phyloP scores from a whole-genome alignment of 768 basidiomycete genomes.

The Termitomyces bulborhizus region DNA sequence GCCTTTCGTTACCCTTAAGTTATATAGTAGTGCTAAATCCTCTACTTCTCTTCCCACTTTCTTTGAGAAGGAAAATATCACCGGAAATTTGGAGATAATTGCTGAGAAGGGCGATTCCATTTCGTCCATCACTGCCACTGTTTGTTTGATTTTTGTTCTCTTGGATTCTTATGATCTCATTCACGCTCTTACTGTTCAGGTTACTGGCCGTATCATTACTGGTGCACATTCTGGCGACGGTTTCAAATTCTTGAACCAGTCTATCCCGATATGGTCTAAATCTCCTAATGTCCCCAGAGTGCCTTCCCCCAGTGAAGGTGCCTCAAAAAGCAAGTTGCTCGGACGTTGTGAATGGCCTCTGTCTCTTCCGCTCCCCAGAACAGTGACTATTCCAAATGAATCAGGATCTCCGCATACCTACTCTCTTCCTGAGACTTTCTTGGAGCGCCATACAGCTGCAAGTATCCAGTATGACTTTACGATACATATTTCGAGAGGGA shows the following conservation, averaged over 20 bases:
- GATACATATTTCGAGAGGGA: conserved; percentile 39
- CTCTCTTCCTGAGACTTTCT: conserved; percentile 46
- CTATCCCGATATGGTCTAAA: conserved; percentile 44
- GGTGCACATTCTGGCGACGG: conserved; percentile 36
- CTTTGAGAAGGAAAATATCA: conserved; percentile 50
- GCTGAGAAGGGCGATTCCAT: conserved; percentile 49
- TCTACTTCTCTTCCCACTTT: conserved; percentile 44
- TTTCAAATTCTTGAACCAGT: conserved; percentile 37
- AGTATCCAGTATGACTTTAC: conserved; percentile 48
- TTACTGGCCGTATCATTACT: conserved; percentile 48
- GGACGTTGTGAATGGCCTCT: conserved; percentile 44
- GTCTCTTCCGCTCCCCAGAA: conserved; percentile 38
- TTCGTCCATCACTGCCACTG: conserved; percentile 38
- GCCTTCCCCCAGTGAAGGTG: conserved; percentile 35
- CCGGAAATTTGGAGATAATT: conserved; percentile 37
- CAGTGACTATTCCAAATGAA: conserved; percentile 31
- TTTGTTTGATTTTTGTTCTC: conserved; percentile 17
- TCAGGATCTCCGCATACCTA: conserved; percentile 31
- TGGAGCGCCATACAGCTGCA: conserved; percentile 41
- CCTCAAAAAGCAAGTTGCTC: conserved; percentile 35
- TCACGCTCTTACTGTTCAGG: conserved; percentile 19
- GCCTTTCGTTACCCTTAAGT: conserved; percentile 39
- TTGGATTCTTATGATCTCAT: background rate
- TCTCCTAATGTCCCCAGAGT: conserved; percentile 30
- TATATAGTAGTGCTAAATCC: conserved; percentile 48